Conservation (phyloP, 139 green algal genomes). For the Chlamydomonas schloesseri region DNA sequence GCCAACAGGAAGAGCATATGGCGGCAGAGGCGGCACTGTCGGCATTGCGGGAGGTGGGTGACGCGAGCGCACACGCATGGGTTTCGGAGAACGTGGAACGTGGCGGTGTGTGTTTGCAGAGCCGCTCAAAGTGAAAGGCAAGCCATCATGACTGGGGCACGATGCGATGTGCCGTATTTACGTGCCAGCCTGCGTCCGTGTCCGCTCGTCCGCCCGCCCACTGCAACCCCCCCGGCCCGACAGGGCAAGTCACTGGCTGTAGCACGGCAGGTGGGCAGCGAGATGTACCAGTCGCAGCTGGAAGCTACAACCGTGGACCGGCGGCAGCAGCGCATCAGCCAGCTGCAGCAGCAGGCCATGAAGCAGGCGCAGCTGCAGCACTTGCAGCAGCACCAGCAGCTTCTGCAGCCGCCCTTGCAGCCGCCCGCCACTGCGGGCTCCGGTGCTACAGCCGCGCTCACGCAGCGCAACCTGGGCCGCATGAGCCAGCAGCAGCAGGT, state of each 20-base stretch:
- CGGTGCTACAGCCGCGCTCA: no score
- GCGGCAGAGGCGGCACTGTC: slow-evolving; percentile 48
- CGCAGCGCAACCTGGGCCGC: no score
- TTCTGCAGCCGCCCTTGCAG: no score
- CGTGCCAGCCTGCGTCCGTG: no score
- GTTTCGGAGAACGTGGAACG: no score
- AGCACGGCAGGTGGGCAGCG: not conserved
- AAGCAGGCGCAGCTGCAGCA: not conserved
- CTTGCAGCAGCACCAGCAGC: not conserved
- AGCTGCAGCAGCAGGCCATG: not conserved
- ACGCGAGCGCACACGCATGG: no score
- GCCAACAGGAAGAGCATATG: slow-evolving; percentile 30
- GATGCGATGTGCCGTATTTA: no score
- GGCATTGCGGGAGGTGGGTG: slow-evolving; percentile 47
- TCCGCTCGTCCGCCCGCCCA: not conserved
- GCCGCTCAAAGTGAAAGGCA: no score
- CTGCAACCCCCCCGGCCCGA: not conserved
- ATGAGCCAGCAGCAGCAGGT: no score
- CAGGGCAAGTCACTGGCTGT: slow-evolving; percentile 12
- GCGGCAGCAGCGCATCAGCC: not conserved
- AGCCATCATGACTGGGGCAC: no score
- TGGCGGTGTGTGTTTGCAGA: no score
- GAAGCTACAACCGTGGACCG: not conserved
- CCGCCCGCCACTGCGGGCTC: no score
- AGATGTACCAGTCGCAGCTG: not conserved